Conservation (phyloP, 164 flowering plant species). For the Annona squamosa region DNA sequence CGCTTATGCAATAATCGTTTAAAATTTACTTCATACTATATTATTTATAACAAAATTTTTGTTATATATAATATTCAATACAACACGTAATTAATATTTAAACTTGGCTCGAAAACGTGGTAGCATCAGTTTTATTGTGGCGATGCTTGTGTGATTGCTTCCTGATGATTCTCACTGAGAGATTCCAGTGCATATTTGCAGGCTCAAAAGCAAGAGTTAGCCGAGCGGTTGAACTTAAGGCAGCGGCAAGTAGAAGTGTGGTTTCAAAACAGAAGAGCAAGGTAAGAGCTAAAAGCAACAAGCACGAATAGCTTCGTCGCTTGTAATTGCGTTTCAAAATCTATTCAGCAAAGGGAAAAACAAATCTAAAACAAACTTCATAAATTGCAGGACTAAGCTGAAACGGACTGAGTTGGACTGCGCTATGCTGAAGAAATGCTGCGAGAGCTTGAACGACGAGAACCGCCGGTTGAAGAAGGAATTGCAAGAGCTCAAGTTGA, state of each 20-base stretch:
- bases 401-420: conserved; percentile 41
- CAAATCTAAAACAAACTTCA: too few relatives aligned
- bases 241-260: conserved; percentile 52
- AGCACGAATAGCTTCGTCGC: background rate
- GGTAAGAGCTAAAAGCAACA: conserved; percentile 14
- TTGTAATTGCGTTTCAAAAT: background rate
- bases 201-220: conserved; percentile 32
- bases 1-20: too few relatives aligned
- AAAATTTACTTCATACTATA: too few relatives aligned
- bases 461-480: conserved; percentile 49
- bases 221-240: conserved; percentile 23
- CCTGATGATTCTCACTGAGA: background rate
- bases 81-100: too few relatives aligned
- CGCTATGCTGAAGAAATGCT: conserved; percentile 37
- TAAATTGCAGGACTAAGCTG: conserved; percentile 28
- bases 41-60: too few relatives aligned
- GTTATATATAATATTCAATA: too few relatives aligned
- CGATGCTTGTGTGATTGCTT: too few relatives aligned
- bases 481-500: conserved; percentile 33
- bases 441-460: conserved; percentile 40
- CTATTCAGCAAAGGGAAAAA: too few relatives aligned
- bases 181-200: conserved; percentile 6
- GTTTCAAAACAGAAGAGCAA: conserved; percentile 56
- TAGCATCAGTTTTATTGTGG: too few relatives aligned
- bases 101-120: too few relatives aligned